A percentile compares a stretch with the other conserved stretches of the same genome.
Conservation (phyloP, 2,329 filamentous ascomycete genomes). For the Sclerotinia glacialis region DNA sequence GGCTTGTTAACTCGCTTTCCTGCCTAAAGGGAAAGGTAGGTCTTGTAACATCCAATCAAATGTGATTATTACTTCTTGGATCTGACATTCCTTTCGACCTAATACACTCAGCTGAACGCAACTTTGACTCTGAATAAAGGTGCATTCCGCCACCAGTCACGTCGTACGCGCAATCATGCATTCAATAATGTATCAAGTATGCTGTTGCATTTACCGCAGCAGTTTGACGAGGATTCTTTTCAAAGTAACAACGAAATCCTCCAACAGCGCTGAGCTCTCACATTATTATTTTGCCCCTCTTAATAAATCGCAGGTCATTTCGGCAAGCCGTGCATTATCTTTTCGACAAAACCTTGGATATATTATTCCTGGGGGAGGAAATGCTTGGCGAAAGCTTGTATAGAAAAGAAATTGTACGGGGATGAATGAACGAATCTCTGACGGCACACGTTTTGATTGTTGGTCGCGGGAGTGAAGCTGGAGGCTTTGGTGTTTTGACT, state of each 20-base stretch:
- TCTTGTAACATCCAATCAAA: slow-evolving; percentile 9
- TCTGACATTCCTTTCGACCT: slow-evolving; percentile 10
- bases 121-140: background rate
- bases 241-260: background rate
- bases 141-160: background rate
- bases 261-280: background rate
- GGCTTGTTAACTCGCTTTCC: background rate
- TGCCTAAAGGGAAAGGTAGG: background rate
- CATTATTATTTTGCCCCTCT: background rate
- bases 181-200: background rate
- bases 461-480: background rate
- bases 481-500: background rate
- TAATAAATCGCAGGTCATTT: background rate
- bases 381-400: slow-evolving; percentile 11
- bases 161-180: background rate
- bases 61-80: background rate
- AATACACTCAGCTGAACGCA: slow-evolving; percentile 4
- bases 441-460: background rate
- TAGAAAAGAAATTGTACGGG: background rate
- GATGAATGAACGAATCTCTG: background rate
- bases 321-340: slow-evolving; percentile 1
- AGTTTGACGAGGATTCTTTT: background rate
- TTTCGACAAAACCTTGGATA: background rate
- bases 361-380: background rate
- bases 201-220: background rate